These are phyloP conservation scores for Leccinellum albellum DNA, from an alignment of 768 basidiomycete species.

Conservation along the genomic window DNA sequence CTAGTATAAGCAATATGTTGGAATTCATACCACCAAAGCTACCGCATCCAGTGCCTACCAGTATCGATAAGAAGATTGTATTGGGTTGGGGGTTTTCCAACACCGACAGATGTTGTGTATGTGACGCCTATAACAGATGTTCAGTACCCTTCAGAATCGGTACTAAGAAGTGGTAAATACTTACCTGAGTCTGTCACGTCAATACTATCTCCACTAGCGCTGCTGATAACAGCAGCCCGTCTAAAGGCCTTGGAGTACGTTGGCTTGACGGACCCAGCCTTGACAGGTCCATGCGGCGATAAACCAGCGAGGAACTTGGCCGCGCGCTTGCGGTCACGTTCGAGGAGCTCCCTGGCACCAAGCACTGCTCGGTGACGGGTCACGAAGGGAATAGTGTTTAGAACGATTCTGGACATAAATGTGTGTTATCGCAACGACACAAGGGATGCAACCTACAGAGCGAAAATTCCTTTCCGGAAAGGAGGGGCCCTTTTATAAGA, in stretches of 20 bases:
- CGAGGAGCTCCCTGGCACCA: slow-evolving; percentile 47
- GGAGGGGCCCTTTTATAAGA: slow-evolving; percentile 17
- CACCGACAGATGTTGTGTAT: slow-evolving; percentile 49
- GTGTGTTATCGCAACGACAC: not conserved
- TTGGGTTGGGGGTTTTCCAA: slow-evolving; percentile 47
- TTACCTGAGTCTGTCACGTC: slow-evolving; percentile 55
- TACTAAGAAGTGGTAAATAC: not conserved
- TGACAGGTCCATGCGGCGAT: slow-evolving; percentile 50
- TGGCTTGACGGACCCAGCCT: slow-evolving; percentile 8
- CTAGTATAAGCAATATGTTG: slow-evolving; percentile 17
- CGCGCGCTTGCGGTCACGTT: slow-evolving; percentile 52
- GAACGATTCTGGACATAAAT: slow-evolving; percentile 36
- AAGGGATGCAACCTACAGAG: not conserved
- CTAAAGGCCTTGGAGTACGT: slow-evolving; percentile 7
- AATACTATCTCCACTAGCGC: slow-evolving; percentile 31
- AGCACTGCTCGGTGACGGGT: slow-evolving; percentile 37
- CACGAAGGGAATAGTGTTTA: slow-evolving; percentile 43
- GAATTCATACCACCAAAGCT: not conserved
- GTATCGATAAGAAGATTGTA: slow-evolving; percentile 58
- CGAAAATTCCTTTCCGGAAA: not conserved
- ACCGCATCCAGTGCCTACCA: slow-evolving; percentile 30
- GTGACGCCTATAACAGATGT: slow-evolving; percentile 37
- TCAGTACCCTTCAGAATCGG: not conserved
- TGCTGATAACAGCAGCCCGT: slow-evolving; percentile 8
- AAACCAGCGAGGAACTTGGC: slow-evolving; percentile 51